phyloP scores from a whole-genome alignment of 148 eudicot genomes.

The Amaranthus palmeri region DNA sequence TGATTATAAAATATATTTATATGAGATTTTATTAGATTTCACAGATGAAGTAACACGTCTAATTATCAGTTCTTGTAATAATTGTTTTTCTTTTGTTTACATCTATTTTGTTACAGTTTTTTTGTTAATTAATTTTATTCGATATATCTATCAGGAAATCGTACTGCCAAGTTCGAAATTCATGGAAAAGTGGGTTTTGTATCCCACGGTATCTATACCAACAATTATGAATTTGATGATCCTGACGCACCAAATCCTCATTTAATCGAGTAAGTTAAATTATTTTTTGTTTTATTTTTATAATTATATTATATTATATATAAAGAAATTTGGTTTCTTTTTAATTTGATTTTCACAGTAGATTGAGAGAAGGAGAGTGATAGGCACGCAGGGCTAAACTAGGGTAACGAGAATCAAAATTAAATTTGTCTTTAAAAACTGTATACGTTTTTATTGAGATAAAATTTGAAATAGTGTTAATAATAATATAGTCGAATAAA shows the following conservation, averaged over 20 bases:
- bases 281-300: conserved; percentile 23
- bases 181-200: conserved; percentile 60
- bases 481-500: too few species aligned
- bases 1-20: not conserved
- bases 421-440: too few species aligned
- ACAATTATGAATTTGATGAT: not conserved
- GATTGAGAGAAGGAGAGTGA: too few species aligned
- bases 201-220: conserved; percentile 37
- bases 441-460: too few species aligned
- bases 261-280: conserved; percentile 49
- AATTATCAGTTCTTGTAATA: too few species aligned
- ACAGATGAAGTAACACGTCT: too few species aligned
- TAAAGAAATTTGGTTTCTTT: not conserved
- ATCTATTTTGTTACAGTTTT: not conserved
- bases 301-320: not conserved
- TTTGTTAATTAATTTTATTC: not conserved
- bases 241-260: conserved; percentile 23
- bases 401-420: too few species aligned
- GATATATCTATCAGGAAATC: conserved; percentile 24
- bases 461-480: too few species aligned
- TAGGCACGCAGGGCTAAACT: too few species aligned
- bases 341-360: not conserved
- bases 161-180: conserved; percentile 43
- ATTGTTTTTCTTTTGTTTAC: not conserved
- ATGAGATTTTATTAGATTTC: not conserved